Evolutionary conservation across 768 basidiomycete genomes (phyloP).

Genomic region (Rubroboletus satanas): DNA sequence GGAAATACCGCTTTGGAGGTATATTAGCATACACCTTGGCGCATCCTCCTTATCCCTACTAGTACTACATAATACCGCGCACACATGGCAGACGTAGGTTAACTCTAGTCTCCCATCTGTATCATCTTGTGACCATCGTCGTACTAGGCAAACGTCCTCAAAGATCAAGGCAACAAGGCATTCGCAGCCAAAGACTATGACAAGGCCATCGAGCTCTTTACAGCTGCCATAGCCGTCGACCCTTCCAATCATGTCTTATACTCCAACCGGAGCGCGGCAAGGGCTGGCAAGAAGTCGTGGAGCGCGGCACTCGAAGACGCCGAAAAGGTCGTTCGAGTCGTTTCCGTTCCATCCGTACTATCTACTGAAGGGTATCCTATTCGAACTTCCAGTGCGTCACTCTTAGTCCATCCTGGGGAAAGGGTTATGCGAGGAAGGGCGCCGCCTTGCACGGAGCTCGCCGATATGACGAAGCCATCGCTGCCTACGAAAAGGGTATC

Average conservation of each 20-base stretch:
- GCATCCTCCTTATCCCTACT: not conserved
- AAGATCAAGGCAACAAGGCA: slow-evolving; percentile 93
- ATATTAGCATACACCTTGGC: slow-evolving; percentile 11
- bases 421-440: slow-evolving; percentile 89
- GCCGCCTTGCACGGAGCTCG: slow-evolving; percentile 85
- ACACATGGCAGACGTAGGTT: slow-evolving; percentile 37
- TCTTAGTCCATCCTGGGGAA: slow-evolving; percentile 78
- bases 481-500: slow-evolving; percentile 77
- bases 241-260: slow-evolving; percentile 82
- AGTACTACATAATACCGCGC: not conserved
- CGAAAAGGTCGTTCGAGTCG: slow-evolving; percentile 60
- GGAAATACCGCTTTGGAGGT: not conserved
- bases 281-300: slow-evolving; percentile 82
- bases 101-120: not conserved
- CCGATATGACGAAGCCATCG: slow-evolving; percentile 78
- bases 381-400: slow-evolving; percentile 58
- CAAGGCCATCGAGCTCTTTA: slow-evolving; percentile 78
- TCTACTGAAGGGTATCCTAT: not conserved
- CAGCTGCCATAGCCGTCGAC: slow-evolving; percentile 80
- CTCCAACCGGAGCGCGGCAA: slow-evolving; percentile 90
- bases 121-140: slow-evolving; percentile 18
- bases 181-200: slow-evolving; percentile 92
- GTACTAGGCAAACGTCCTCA: slow-evolving; percentile 55
- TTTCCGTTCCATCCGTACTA: not conserved
- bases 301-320: slow-evolving; percentile 78